A percentile compares a stretch with the other conserved stretches of the same genome.
These are phyloP conservation scores for Pyropia yezoensis DNA, from an alignment of 23 red algal genomes.

Conservation along the genomic window DNA sequence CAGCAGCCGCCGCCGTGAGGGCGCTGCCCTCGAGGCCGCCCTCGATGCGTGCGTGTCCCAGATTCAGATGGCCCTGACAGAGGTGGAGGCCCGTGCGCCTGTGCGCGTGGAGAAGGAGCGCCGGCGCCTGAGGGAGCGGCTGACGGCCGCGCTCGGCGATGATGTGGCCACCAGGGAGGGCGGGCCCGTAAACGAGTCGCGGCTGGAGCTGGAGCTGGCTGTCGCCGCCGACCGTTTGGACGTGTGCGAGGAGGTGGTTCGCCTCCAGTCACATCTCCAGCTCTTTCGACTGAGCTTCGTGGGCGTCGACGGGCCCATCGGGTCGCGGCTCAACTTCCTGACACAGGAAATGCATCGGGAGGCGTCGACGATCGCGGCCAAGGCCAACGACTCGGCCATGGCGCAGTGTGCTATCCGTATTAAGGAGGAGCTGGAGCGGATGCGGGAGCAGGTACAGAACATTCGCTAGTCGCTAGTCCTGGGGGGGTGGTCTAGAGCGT, in stretches of 20 bases:
- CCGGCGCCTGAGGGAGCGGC: conserved; percentile 20
- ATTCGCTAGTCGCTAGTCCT: conserved; percentile 37
- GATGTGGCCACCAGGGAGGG: conserved; percentile 1
- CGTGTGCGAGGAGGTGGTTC: conserved; percentile 63
- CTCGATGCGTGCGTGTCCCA: conserved; percentile 20
- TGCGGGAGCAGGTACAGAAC: conserved; percentile 77
- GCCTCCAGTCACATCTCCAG: conserved; percentile 49
- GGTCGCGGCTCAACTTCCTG: conserved; percentile 55
- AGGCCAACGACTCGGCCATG: conserved; percentile 47
- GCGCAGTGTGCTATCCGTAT: conserved; percentile 41
- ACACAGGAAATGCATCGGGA: conserved; percentile 79
- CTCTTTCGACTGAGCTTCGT: conserved; percentile 58
- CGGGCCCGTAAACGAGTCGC: neutral
- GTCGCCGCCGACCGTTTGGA: conserved; percentile 52
- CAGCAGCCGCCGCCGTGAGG: conserved; percentile 31
- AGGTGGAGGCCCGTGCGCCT: conserved; percentile 32
- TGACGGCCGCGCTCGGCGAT: conserved; percentile 4
- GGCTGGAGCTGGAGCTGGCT: conserved; percentile 59
- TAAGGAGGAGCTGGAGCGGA: conserved; percentile 79
- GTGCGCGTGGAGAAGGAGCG: conserved; percentile 24
- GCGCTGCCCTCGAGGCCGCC: conserved; percentile 33
- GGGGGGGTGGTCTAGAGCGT: too few relatives aligned
- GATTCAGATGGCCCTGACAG: conserved; percentile 19
- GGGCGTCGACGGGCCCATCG: conserved; percentile 35
- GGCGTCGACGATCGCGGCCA: conserved; percentile 40